These are phyloP conservation scores for Kurtzmaniella quercitrusa DNA, from an alignment of 1,139 yeast genomes.

Conservation along the genomic window DNA sequence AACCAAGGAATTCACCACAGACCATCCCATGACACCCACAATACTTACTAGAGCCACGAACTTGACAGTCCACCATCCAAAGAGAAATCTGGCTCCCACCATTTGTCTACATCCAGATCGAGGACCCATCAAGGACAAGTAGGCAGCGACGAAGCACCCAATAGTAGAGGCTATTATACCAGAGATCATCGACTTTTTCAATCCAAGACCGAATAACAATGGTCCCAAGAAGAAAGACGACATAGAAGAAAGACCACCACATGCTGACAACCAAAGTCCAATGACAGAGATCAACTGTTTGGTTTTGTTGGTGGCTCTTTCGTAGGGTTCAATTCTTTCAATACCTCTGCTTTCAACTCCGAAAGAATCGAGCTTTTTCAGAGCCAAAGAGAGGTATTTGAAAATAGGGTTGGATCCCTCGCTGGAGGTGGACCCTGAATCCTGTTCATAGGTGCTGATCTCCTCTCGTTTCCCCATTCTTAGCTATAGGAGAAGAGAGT, in stretches of 20 bases:
- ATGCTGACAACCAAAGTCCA: constrained; percentile 80
- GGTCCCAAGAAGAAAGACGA: constrained; percentile 78
- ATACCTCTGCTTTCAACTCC: constrained; percentile 82
- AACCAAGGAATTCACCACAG: constrained; percentile 76
- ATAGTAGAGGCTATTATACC: constrained; percentile 60
- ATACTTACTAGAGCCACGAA: constrained; percentile 65
- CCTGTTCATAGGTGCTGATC: not conserved
- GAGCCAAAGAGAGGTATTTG: constrained; percentile 9
- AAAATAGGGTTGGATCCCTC: not conserved
- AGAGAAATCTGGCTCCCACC: constrained; percentile 74
- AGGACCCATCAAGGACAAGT: constrained; percentile 83
- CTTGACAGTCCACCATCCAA: constrained; percentile 82
- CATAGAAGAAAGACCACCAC: constrained; percentile 84
- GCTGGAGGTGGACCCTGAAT: not conserved
- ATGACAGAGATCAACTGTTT: constrained; percentile 55
- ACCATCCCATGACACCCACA: constrained; percentile 82
- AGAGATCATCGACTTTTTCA: constrained; percentile 53
- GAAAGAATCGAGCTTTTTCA: constrained; percentile 30
- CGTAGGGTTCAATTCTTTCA: constrained; percentile 68
- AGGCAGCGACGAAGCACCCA: constrained; percentile 76
- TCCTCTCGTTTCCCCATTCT: not conserved
- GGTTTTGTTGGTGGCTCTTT: constrained; percentile 49
- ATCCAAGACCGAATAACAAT: constrained; percentile 60
- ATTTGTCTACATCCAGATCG: constrained; percentile 83
- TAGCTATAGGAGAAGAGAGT: not conserved